Base-by-base conservation (phyloP, 768 basidiomycete genomes). In the Amanita fuliginea region DNA sequence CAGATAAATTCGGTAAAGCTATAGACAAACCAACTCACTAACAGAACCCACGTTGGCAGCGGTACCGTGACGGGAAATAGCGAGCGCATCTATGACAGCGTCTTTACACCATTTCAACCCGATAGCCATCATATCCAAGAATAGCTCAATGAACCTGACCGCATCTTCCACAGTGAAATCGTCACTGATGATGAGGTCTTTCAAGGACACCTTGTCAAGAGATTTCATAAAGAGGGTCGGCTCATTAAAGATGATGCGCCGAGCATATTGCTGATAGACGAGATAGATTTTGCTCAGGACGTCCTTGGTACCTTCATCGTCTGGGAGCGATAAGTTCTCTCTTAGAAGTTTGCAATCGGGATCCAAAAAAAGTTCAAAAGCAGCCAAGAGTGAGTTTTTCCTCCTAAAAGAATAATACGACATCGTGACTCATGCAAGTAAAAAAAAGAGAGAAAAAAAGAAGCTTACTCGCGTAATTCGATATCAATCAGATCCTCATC, bases 111-210 rank as follows among this genome's bases (percentile, higher is more conserved):
- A 37, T 10, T 37, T 37, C 3, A 37, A 19, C 36, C 10, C 36
- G 18, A 37, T 13, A 6, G n/a, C 36, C 36, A 37, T 1, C 36
- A 37, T 37, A 16, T 37, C n/a, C 36, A 7, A 8, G n/a, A n/a
- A 37, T 7, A 37, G 18, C 1, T 45, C 18, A 1, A 47, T 0
- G 34, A 62, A 56, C 44, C 32, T 52, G 22, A 18, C 2, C 6
- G 54, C 9, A 37, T 67, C 63, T 4, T 60, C 61, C 0, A 53
- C 24, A 0, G 58, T 53, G 40, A 67, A 64, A 26, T 64, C 59
- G 3, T 67, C 58, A 24, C 60, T 57, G 35, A 66, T 53, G 18
- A 66, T 33, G n/a, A 67, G 45, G 42, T 67, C 64, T 41, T 57
- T 57, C 45, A 67, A 56, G 11, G 64, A 67, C 2, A 63, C 65